Base-by-base conservation (phyloP, 2,329 filamentous ascomycete genomes). In the Ascochyta rabiei region DNA sequence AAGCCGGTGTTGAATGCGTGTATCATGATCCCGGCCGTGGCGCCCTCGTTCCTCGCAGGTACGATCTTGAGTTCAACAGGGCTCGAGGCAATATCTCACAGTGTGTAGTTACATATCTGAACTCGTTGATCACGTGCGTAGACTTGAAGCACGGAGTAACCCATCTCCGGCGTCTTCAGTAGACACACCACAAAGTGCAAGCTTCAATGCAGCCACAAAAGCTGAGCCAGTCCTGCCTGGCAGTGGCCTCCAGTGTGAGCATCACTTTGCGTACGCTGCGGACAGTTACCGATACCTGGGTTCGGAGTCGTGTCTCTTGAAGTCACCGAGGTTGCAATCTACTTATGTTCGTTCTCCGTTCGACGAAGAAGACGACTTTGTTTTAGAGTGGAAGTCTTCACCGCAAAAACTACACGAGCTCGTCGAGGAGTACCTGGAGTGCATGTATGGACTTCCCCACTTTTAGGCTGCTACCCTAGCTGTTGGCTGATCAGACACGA, bases 271-370 rank as follows among this genome's bases (percentile, higher is more conserved):
- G 26, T 62, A 66, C 31, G 70, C 70, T 8, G 66, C 60, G 4
- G 63, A 65, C 28, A 70, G 66, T 60, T 74, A 73, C 47, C 68
- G 71, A 19, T 74, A 73, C 44, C 62, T 74, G 9, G 71, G 71
- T n/a, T 59, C 68, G 8, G 66, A 73, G 37, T 68, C 70, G 9
- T 74, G 70, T 40, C 58, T 74, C 6, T 40, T 73, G 42, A 71
- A 64, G 34, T 71, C 70, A 33, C 70, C 70, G 10, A 59, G 70
- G 35, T 53, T 70, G 26, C 59, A 68, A 23, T 56, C 64, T 12
- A 54, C 62, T 10, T 53, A 52, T 24, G 44, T 61, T 1, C 62
- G 56, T 23, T 54, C 55, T 40, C 57, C 62, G 15, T 53, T 64
- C 8, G 58, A 65, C 31, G 53, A 61, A 24, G 66, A 69, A 15